Evolutionary conservation across 108 stramenopile genomes (phyloP).

Genomic region (Nitzschia sp.): DNA sequence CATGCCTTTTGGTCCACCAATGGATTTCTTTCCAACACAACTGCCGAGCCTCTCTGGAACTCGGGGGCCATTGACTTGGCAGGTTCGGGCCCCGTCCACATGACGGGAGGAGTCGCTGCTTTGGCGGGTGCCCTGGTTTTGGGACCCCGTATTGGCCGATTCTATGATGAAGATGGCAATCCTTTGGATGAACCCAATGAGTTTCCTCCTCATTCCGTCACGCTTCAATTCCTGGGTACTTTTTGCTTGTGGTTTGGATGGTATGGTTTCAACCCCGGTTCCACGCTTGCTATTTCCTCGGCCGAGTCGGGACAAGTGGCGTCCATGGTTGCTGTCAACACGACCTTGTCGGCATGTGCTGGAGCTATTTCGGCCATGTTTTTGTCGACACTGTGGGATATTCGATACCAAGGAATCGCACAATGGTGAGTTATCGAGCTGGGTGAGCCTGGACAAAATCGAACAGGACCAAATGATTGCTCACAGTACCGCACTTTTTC

Average conservation of each 20-base stretch:
- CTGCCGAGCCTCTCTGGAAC: slow-evolving; percentile 54
- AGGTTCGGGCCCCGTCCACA: slow-evolving; percentile 90
- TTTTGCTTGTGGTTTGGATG: slow-evolving; percentile 89
- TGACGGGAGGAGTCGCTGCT: slow-evolving; percentile 87
- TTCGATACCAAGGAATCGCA: slow-evolving; percentile 14
- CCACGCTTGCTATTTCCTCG: slow-evolving; percentile 57
- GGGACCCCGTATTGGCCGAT: slow-evolving; percentile 85
- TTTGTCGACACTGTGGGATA: slow-evolving; percentile 47
- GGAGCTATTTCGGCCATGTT: slow-evolving; percentile 71
- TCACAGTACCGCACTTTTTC: too few relatives aligned
- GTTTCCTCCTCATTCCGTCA: slow-evolving; percentile 71
- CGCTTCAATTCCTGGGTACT: slow-evolving; percentile 45
- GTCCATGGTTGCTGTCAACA: slow-evolving; percentile 81
- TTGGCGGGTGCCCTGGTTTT: slow-evolving; percentile 74
- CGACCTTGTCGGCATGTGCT: slow-evolving; percentile 65
- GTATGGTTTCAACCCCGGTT: slow-evolving; percentile 95
- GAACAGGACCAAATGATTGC: too few relatives aligned
- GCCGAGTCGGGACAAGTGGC: slow-evolving; percentile 43
- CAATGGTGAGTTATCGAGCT: background rate
- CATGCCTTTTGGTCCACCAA: slow-evolving; percentile 77
- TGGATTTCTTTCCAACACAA: slow-evolving; percentile 66
- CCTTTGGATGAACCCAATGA: slow-evolving; percentile 55
- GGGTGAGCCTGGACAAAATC: background rate
- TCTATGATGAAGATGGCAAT: slow-evolving; percentile 74
- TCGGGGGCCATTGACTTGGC: slow-evolving; percentile 89